Evolutionary conservation across 2,329 filamentous ascomycete species (phyloP).

Genomic region (Graphilbum fragrans): DNA sequence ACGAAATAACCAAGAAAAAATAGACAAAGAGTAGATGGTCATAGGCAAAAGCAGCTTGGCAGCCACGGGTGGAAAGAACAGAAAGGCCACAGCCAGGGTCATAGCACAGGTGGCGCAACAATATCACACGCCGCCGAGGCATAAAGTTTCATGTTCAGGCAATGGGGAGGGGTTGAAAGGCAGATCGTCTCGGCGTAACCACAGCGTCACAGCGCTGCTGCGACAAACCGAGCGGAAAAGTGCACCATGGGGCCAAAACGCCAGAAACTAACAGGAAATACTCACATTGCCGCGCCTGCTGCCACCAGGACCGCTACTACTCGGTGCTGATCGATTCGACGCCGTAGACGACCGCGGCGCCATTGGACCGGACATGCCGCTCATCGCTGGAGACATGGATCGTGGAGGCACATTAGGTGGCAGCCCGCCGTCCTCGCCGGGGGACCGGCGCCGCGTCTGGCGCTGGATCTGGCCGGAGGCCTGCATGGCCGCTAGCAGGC

Average conservation of each 20-base stretch:
- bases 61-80: not conserved
- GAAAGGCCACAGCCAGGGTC: not conserved
- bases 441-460: conserved; percentile 48
- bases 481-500: conserved; percentile 30
- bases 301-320: conserved; percentile 22
- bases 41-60: not conserved
- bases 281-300: conserved; percentile 47
- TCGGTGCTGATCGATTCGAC: conserved; percentile 43
- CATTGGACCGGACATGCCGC: conserved; percentile 25
- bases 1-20: not conserved
- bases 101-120: too few species aligned
- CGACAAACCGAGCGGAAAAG: too few species aligned
- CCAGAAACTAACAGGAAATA: conserved; percentile 12
- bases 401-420: conserved; percentile 38
- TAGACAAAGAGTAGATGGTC: not conserved
- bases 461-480: conserved; percentile 38
- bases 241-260: not conserved
- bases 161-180: too few species aligned
- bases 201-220: too few species aligned
- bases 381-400: conserved; percentile 47
- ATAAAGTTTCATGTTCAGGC: too few species aligned
- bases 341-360: conserved; percentile 53
- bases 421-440: conserved; percentile 47
- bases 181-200: too few species aligned
- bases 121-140: too few species aligned